A percentile compares a stretch with the other conserved stretches of the same genome.
Evolutionary conservation across 1,139 yeast species (phyloP).

Genomic region (Debaryomyces nepalensis): DNA sequence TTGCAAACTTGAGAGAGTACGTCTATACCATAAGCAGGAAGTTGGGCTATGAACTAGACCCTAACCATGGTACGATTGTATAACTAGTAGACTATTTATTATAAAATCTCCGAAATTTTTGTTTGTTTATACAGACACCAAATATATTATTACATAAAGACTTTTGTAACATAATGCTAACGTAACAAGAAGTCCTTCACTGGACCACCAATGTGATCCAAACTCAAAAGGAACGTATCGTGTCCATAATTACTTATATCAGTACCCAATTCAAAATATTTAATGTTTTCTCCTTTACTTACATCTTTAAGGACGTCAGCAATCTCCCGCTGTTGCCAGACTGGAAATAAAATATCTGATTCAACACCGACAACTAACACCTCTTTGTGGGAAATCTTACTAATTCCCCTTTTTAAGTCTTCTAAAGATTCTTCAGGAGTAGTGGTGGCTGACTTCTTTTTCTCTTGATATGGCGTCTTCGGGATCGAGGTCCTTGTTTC

Average conservation of each 20-base stretch:
- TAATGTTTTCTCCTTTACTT: constrained; percentile 39
- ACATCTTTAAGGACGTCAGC: constrained; percentile 57
- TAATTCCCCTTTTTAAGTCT: constrained; percentile 72
- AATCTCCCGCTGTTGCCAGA: constrained; percentile 91
- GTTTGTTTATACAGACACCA: not conserved
- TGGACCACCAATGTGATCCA: constrained; percentile 80
- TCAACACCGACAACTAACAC: constrained; percentile 87
- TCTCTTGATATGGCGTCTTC: constrained; percentile 59
- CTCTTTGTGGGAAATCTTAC: constrained; percentile 63
- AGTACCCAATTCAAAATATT: constrained; percentile 74
- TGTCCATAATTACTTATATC: constrained; percentile 85
- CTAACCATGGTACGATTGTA: constrained; percentile 56
- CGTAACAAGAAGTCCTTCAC: constrained; percentile 57
- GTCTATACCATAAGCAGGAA: constrained; percentile 53
- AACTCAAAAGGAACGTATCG: constrained; percentile 82
- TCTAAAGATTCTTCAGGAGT: constrained; percentile 57
- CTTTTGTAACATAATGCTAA: not conserved
- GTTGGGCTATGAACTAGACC: constrained; percentile 69
- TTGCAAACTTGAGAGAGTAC: constrained; percentile 55
- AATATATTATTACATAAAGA: not conserved
- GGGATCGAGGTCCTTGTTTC: constrained; percentile 47
- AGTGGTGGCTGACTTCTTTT: constrained; percentile 35
- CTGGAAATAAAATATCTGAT: constrained; percentile 89
- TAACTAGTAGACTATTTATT: constrained; percentile 20
- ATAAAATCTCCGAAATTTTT: constrained; percentile 1